Conservation (phyloP, 108 stramenopile genomes). For the Nitzschia sp. region DNA sequence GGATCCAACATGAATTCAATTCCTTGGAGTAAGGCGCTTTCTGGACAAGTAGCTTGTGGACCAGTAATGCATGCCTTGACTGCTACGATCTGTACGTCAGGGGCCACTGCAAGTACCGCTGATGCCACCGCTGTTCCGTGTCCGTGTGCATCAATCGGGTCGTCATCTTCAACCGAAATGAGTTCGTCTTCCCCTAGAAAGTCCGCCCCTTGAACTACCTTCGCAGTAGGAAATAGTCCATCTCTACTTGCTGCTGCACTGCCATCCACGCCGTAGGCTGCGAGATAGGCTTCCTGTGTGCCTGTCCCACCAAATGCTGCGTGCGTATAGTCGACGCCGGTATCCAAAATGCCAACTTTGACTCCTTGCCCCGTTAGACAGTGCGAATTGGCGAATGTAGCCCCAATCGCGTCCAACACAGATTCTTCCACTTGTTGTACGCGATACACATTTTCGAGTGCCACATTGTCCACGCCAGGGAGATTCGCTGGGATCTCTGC, state of each 20-base stretch:
- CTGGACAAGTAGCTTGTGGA: slow-evolving; percentile 15
- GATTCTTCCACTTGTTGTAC: background rate
- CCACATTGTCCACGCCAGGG: background rate
- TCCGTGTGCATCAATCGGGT: slow-evolving; percentile 34
- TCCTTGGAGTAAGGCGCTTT: slow-evolving; percentile 21
- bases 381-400: slow-evolving; percentile 1
- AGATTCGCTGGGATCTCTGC: background rate
- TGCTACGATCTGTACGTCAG: slow-evolving; percentile 21
- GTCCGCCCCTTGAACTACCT: slow-evolving; percentile 23
- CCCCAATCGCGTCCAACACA: slow-evolving; percentile 2
- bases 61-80: slow-evolving; percentile 19
- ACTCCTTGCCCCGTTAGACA: slow-evolving; percentile 25
- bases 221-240: slow-evolving; percentile 30
- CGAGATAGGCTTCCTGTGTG: background rate
- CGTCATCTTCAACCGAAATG: slow-evolving; percentile 1
- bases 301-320: slow-evolving; percentile 26
- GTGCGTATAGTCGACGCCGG: slow-evolving; percentile 43
- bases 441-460: slow-evolving; percentile 1
- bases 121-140: slow-evolving; percentile 36
- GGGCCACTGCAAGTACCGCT: slow-evolving; percentile 27
- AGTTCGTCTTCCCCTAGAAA: slow-evolving; percentile 20
- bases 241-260: slow-evolving; percentile 1
- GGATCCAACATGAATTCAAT: slow-evolving; percentile 25
- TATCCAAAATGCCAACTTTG: slow-evolving; percentile 29
- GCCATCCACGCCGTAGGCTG: slow-evolving; percentile 6